A percentile compares a stretch with the other conserved stretches of the same genome.
Evolutionary conservation across 73 alveolate species (phyloP).

Genomic region (Durusdinium trenchii): DNA sequence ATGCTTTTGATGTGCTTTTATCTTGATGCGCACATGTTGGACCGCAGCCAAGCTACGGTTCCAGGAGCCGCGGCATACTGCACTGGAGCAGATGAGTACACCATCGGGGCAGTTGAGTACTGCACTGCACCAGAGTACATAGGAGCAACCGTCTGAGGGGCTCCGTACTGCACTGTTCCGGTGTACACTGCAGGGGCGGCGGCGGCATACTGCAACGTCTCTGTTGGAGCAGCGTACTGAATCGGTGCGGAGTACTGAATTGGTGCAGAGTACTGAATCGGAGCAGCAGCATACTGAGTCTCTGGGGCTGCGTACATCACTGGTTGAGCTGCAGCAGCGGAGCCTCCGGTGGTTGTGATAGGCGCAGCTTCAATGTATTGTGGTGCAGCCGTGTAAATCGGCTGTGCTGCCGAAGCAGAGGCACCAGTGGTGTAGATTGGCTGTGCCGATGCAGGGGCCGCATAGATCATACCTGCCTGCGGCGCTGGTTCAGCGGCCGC

Average conservation of each 20-base stretch:
- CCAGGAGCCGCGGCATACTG: constrained; percentile 11
- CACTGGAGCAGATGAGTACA: constrained; percentile 45
- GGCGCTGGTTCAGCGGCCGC: background rate
- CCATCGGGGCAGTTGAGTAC: constrained; percentile 28
- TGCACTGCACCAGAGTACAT: constrained; percentile 21
- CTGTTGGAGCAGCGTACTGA: background rate
- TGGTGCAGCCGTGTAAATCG: constrained; percentile 15
- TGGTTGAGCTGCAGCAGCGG: constrained; percentile 44
- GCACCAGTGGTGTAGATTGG: too few relatives aligned
- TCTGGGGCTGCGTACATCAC: constrained; percentile 42
- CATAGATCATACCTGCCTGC: constrained; percentile 33
- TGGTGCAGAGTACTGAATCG: constrained; percentile 56
- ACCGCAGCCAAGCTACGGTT: background rate
- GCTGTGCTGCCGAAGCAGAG: background rate
- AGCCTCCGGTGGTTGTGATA: constrained; percentile 36
- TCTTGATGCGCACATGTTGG: background rate
- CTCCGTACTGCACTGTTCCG: constrained; percentile 32
- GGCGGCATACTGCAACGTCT: background rate
- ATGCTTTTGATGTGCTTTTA: background rate
- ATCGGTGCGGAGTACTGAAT: background rate
- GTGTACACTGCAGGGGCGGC: background rate
- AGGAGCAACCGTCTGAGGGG: background rate
- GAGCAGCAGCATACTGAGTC: background rate
- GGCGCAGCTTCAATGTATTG: constrained; percentile 57
- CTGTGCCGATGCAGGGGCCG: constrained; percentile 7